Conservation (phyloP, 768 basidiomycete genomes). For the Nidularia sp. region DNA sequence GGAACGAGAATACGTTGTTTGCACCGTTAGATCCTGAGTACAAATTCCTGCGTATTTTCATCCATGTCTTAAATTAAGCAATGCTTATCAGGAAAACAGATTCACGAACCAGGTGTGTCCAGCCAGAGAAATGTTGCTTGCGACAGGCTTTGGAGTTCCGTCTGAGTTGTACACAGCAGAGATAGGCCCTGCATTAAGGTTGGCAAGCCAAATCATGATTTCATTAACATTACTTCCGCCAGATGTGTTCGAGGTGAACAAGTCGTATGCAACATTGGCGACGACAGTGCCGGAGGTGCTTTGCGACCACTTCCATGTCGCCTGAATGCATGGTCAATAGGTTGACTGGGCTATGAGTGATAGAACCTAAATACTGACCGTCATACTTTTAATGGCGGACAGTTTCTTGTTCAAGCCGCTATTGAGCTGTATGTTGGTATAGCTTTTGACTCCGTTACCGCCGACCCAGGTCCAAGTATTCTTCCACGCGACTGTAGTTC, state of each 20-base stretch:
- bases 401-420: constrained; percentile 48
- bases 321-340: constrained; percentile 20
- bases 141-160: constrained; percentile 44
- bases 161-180: constrained; percentile 38
- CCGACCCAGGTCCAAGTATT: constrained; percentile 53
- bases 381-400: constrained; percentile 49
- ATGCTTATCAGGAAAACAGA: neutral
- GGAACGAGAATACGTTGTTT: constrained; percentile 51
- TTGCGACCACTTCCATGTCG: constrained; percentile 57
- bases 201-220: constrained; percentile 68
- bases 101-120: constrained; percentile 41
- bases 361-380: constrained; percentile 29
- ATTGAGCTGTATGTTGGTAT: constrained; percentile 52
- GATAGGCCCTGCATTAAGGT: constrained; percentile 55
- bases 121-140: constrained; percentile 38
- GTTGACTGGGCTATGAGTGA: neutral
- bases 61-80: neutral
- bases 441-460: constrained; percentile 54
- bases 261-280: constrained; percentile 56
- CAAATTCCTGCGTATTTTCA: constrained; percentile 39
- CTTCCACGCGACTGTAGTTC: constrained; percentile 42
- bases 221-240: constrained; percentile 45
- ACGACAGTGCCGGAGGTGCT: constrained; percentile 33
- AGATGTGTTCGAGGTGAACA: constrained; percentile 53
- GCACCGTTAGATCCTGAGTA: constrained; percentile 49